A percentile compares a stretch with the other conserved stretches of the same genome.
These are phyloP conservation scores for Prunella vulgaris DNA, from an alignment of 257 asterid genomes.

Conservation along the genomic window DNA sequence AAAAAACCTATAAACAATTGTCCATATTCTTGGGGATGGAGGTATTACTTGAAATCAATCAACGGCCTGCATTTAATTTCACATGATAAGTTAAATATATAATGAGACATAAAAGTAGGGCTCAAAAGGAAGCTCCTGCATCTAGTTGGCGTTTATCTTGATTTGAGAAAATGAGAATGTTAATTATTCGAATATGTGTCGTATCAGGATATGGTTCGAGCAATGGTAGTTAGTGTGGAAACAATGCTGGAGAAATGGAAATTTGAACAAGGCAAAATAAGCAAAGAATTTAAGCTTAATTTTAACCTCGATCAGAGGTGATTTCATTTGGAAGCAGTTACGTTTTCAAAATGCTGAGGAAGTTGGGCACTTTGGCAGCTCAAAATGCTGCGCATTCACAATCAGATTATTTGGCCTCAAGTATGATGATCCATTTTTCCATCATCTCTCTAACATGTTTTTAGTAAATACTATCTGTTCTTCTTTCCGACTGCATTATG, in stretches of 20 bases:
- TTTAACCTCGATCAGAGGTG: conserved; percentile 39
- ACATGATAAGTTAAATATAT: no score
- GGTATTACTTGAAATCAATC: no score
- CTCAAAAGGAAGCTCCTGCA: no score
- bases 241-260: conserved; percentile 41
- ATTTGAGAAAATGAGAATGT: no score
- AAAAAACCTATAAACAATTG: no score
- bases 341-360: conserved; percentile 34
- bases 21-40: no score
- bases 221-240: conserved; percentile 46
- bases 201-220: conserved; percentile 42
- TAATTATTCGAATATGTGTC: no score
- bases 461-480: not conserved
- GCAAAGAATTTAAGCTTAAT: conserved; percentile 36
- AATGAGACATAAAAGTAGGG: no score
- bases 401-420: conserved; percentile 20
- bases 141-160: no score
- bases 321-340: conserved; percentile 57
- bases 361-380: conserved; percentile 12
- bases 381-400: conserved; percentile 10
- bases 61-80: no score
- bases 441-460: not conserved
- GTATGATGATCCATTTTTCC: not conserved
- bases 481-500: not conserved
- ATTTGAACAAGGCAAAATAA: conserved; percentile 20